Percentiles rank a stretch among this genome's conserved stretches.
Conservation (phyloP, 1,139 yeast species). For the Geotrichum restrictum region DNA sequence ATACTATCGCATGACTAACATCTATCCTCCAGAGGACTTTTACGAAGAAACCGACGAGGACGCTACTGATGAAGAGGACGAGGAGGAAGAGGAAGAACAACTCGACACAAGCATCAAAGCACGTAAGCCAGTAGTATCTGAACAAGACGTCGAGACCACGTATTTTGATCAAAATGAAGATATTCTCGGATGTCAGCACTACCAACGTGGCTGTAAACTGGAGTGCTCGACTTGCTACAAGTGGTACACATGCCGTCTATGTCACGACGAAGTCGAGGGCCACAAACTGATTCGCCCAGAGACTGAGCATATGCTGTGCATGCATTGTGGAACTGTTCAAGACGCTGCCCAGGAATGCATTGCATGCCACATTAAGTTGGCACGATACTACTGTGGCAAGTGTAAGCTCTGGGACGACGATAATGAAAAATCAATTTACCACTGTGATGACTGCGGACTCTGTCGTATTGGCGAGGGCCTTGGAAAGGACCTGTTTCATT, state of each 20-base stretch:
- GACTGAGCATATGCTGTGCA: constrained; percentile 70
- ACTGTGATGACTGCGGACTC: constrained; percentile 88
- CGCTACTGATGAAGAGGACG: constrained; percentile 30
- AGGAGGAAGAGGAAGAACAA: constrained; percentile 27
- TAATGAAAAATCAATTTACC: constrained; percentile 74
- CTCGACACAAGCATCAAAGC: constrained; percentile 25
- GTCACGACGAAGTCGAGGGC: constrained; percentile 64
- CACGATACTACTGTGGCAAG: constrained; percentile 68
- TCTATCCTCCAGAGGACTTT: constrained; percentile 18
- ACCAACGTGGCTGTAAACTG: constrained; percentile 75
- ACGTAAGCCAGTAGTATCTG: constrained; percentile 39
- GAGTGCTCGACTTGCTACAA: constrained; percentile 71
- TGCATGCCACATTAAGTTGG: constrained; percentile 61
- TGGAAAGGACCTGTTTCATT: constrained; percentile 85
- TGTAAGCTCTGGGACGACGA: constrained; percentile 79
- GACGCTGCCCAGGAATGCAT: constrained; percentile 65
- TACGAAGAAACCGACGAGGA: constrained; percentile 25
- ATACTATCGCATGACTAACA: constrained; percentile 47
- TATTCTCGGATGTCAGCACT: constrained; percentile 74
- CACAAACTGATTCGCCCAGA: constrained; percentile 65
- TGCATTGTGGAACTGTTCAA: constrained; percentile 75
- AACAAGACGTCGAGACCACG: constrained; percentile 48
- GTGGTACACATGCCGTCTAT: constrained; percentile 80
- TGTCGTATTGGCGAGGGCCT: constrained; percentile 86
- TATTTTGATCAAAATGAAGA: constrained; percentile 47